Percentiles rank a stretch among this genome's conserved stretches.
These are phyloP conservation scores for Blastobotrys raffinosifermentans DNA, from an alignment of 1,139 yeast genomes.

Conservation along the genomic window DNA sequence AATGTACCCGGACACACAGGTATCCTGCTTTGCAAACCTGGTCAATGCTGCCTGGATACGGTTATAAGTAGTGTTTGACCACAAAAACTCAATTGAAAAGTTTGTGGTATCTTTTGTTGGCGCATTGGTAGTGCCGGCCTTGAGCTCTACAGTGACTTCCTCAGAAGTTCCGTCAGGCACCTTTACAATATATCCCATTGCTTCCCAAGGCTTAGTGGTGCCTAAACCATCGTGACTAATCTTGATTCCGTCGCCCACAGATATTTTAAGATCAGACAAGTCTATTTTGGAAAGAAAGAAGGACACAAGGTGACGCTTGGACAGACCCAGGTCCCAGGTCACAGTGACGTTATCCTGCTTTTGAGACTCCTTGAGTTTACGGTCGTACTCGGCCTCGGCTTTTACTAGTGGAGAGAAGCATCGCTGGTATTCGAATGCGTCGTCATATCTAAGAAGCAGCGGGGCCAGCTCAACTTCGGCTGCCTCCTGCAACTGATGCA, in stretches of 20 bases:
- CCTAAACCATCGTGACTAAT: conserved; percentile 40
- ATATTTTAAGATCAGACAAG: conserved; percentile 60
- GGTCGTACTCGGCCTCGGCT: conserved; percentile 76
- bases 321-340: conserved; percentile 66
- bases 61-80: conserved; percentile 81
- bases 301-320: conserved; percentile 61
- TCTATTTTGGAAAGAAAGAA: conserved; percentile 67
- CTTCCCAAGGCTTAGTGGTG: conserved; percentile 48
- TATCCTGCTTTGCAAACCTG: conserved; percentile 62
- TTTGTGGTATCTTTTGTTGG: conserved; percentile 63
- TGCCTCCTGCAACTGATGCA: conserved; percentile 42
- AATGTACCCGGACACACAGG: conserved; percentile 69
- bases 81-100: conserved; percentile 80
- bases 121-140: conserved; percentile 37
- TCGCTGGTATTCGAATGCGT: conserved; percentile 81
- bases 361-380: conserved; percentile 68
- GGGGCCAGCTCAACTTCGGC: conserved; percentile 62
- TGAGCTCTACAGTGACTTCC: conserved; percentile 67
- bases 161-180: conserved; percentile 66
- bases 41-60: conserved; percentile 80
- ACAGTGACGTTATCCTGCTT: conserved; percentile 70
- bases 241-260: conserved; percentile 80
- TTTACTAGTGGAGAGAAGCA: conserved; percentile 80
- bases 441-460: conserved; percentile 68
- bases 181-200: conserved; percentile 63